A percentile compares a stretch with the other conserved stretches of the same genome.
Evolutionary conservation across 2,329 filamentous ascomycete species (phyloP).

Genomic region (Ceratocystis destructans): DNA sequence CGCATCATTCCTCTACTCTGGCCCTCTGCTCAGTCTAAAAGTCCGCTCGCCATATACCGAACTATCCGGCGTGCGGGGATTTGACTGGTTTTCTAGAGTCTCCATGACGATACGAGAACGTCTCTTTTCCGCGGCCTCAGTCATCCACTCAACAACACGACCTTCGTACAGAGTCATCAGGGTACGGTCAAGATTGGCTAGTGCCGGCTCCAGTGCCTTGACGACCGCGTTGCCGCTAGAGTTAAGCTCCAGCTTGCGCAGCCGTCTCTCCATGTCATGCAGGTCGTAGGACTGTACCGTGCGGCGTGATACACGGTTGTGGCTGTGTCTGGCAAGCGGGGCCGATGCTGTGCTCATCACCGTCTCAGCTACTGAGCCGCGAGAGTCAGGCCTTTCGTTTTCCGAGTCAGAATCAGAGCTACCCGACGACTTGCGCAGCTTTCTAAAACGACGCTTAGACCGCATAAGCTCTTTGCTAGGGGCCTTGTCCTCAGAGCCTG

Average conservation of each 20-base stretch:
- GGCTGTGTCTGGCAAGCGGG: conserved; percentile 19
- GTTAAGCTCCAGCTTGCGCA: conserved; percentile 32
- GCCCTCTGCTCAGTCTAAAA: conserved; percentile 15
- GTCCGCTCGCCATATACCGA: conserved; percentile 13
- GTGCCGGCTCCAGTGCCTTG: conserved; percentile 32
- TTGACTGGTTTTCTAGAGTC: conserved; percentile 11
- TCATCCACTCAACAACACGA: conserved; percentile 17
- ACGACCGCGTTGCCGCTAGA: conserved; percentile 34
- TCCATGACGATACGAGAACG: conserved; percentile 13
- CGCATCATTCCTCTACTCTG: background rate
- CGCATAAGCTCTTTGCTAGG: background rate
- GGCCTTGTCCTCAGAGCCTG: background rate
- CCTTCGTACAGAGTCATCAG: conserved; percentile 23
- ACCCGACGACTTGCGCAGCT: background rate
- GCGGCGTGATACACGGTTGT: conserved; percentile 12
- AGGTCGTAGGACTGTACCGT: conserved; percentile 25
- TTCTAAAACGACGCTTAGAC: background rate
- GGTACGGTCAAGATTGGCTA: conserved; percentile 32
- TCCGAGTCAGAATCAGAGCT: background rate
- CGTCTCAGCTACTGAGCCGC: conserved; percentile 8
- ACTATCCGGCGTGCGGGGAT: conserved; percentile 14
- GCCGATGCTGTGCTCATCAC: background rate
- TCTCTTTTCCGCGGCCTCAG: conserved; percentile 15
- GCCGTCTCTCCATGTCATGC: conserved; percentile 35
- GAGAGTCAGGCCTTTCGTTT: background rate